Base-by-base conservation (phyloP, 2,329 filamentous ascomycete genomes). In the Zasmidium citrigriseum region DNA sequence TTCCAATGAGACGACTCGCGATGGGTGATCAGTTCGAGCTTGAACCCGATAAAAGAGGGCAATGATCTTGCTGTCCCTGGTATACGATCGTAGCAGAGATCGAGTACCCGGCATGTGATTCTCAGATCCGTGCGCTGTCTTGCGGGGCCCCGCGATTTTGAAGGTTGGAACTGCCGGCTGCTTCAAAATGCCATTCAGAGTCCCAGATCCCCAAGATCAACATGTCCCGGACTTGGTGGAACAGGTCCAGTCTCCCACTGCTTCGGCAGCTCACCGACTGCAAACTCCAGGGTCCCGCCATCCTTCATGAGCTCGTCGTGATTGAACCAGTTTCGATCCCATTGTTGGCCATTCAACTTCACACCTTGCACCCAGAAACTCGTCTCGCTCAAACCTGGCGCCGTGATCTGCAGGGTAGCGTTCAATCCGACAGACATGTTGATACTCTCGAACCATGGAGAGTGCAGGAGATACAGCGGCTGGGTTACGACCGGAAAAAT, bases 401-500 rank as follows among this genome's bases (percentile, higher is more conserved):
- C 76, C 0, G 80, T 85, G 50, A 90, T 80, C 1, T 73, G 70
- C 24, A 90, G 76, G 20, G 67, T 77, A 68, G 82, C 85, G 7
- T 76, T 79, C 4, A 67, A 74, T 9, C 82, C 84, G 1, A 90
- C 77, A 38, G 81, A 71, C 54, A 90, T 82, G 0, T 76, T 83
- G 65, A 89, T 73, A 44, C 84, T 77, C 1, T 72, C 70, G 67
- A 87, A 86, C 84, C 84, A 88, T 0, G 86, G 86, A 3, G 83
- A 83, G 3, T 58, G 63, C 23, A 70, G 54, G 9, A 70, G 56
- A 56, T 66, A 70, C 3, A 58, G 86, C 0, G 86, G 85, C 76
- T 89, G 87, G 0, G 85, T 86, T 0, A 86, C 88, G 64, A 90
- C 75, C 1, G 87, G 87, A 64, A 88, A 89, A 45, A 89, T 72